phyloP scores from a whole-genome alignment of 805 yeast genomes.

The Vanderwaltozyma polyspora region DNA sequence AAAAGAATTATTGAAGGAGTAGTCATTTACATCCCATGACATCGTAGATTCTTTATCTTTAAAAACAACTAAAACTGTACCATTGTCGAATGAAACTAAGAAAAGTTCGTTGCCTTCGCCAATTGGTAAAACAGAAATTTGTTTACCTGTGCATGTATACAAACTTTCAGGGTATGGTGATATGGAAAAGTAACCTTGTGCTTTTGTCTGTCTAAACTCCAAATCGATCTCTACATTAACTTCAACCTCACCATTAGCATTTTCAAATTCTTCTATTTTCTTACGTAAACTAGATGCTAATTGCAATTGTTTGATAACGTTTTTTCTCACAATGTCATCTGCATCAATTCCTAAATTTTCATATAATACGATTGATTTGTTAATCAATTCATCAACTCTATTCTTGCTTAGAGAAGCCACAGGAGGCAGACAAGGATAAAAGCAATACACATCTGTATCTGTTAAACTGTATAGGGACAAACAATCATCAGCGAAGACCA shows the following conservation, averaged over 20 bases:
- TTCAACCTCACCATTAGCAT: not conserved
- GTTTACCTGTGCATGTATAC: slow-evolving; percentile 36
- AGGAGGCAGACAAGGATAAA: slow-evolving; percentile 55
- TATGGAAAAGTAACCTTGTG: slow-evolving; percentile 46
- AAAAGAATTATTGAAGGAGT: slow-evolving; percentile 18
- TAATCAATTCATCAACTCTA: slow-evolving; percentile 24
- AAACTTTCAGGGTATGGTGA: slow-evolving; percentile 44
- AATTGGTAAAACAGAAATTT: slow-evolving; percentile 22
- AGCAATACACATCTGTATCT: slow-evolving; percentile 43
- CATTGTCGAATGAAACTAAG: slow-evolving; percentile 18
- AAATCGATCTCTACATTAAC: slow-evolving; percentile 11
- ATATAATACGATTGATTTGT: slow-evolving; percentile 19
- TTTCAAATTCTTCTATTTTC: slow-evolving; percentile 4
- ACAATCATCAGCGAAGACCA: slow-evolving; percentile 30
- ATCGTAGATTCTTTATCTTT: slow-evolving; percentile 28
- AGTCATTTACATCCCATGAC: slow-evolving; percentile 27
- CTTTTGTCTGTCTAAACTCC: slow-evolving; percentile 6
- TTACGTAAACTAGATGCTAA: slow-evolving; percentile 28
- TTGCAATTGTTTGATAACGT: slow-evolving; percentile 28
- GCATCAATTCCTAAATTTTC: slow-evolving; percentile 10
- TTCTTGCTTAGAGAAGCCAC: slow-evolving; percentile 5
- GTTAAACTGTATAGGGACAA: slow-evolving; percentile 46
- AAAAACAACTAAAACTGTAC: slow-evolving; percentile 21
- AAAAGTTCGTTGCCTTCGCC: slow-evolving; percentile 19
- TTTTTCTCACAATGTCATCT: slow-evolving; percentile 11